Conservation (phyloP, 345 rosid genomes). For the Lepidium africanum region DNA sequence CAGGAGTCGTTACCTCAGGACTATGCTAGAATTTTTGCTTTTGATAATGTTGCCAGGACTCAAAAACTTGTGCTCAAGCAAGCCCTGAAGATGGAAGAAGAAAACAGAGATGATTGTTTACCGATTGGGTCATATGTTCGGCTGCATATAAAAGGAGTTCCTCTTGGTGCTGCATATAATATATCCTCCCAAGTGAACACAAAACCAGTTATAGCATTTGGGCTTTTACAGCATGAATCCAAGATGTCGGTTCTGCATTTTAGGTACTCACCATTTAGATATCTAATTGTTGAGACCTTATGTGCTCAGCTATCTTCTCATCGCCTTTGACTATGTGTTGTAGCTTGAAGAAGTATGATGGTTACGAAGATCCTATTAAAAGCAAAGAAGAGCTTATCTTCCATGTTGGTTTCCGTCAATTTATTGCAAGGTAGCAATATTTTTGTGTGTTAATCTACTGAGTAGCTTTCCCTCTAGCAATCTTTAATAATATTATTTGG, state of each 20-base stretch:
- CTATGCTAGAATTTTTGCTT: conserved; percentile 84
- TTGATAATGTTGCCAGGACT: conserved; percentile 77
- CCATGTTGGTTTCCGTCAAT: conserved; percentile 93
- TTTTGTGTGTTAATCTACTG: neutral
- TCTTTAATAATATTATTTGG: neutral
- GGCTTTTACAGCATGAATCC: conserved; percentile 93
- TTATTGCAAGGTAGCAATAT: conserved; percentile 59
- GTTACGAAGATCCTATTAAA: conserved; percentile 71
- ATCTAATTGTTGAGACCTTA: conserved; percentile 1
- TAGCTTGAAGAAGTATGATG: conserved; percentile 79
- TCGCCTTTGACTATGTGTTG: conserved; percentile 3
- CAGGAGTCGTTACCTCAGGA: conserved; percentile 96
- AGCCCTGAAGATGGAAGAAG: conserved; percentile 50
- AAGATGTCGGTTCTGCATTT: conserved; percentile 98
- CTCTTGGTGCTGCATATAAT: conserved; percentile 50
- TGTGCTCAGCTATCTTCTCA: conserved; percentile 3
- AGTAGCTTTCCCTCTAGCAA: neutral
- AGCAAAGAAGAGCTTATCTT: conserved; percentile 84
- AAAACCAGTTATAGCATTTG: conserved; percentile 56
- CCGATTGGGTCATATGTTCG: conserved; percentile 56
- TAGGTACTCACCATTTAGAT: conserved; percentile 41
- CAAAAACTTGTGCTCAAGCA: conserved; percentile 73
- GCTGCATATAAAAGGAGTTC: conserved; percentile 69
- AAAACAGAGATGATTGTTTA: conserved; percentile 45
- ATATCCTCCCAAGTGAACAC: conserved; percentile 36